These are phyloP conservation scores for Wallacemonas sp. DNA, from an alignment of 208 protist genomes.

Conservation along the genomic window DNA sequence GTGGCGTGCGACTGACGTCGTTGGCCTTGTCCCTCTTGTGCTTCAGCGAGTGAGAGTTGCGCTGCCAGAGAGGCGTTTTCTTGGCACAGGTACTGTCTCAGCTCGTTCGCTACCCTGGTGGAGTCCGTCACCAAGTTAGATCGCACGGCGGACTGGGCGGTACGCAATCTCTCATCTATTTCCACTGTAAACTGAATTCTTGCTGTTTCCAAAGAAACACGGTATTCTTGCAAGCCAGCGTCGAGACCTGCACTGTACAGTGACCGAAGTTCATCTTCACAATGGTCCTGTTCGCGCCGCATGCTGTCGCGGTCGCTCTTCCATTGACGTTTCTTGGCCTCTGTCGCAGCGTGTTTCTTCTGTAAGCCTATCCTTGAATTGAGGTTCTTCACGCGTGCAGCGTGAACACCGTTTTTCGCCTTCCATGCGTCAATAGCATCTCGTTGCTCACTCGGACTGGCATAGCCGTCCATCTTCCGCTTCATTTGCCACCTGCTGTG, in stretches of 20 bases:
- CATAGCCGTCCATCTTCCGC: neutral
- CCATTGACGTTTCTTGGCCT: constrained; percentile 18
- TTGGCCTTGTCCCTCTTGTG: too few species aligned
- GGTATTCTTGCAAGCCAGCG: neutral
- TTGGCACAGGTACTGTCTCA: neutral
- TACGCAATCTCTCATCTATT: neutral
- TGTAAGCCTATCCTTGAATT: neutral
- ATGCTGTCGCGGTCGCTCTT: constrained; percentile 28
- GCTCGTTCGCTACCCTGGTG: neutral
- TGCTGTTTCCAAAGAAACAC: neutral
- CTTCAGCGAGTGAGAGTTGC: neutral
- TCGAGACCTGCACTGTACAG: neutral
- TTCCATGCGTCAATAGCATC: constrained; percentile 5
- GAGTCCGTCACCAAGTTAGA: neutral
- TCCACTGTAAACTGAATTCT: neutral
- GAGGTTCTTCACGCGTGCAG: neutral
- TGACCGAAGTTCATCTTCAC: constrained; percentile 7
- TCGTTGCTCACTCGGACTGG: neutral
- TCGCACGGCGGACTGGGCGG: neutral
- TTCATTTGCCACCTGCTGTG: too few species aligned
- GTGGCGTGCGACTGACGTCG: neutral
- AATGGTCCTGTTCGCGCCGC: constrained; percentile 20
- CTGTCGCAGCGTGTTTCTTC: constrained; percentile 3
- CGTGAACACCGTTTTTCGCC: neutral
- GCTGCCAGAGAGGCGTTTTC: neutral